Conservation (phyloP, 345 rosid genomes). For the Rubroshorea leprosula region DNA sequence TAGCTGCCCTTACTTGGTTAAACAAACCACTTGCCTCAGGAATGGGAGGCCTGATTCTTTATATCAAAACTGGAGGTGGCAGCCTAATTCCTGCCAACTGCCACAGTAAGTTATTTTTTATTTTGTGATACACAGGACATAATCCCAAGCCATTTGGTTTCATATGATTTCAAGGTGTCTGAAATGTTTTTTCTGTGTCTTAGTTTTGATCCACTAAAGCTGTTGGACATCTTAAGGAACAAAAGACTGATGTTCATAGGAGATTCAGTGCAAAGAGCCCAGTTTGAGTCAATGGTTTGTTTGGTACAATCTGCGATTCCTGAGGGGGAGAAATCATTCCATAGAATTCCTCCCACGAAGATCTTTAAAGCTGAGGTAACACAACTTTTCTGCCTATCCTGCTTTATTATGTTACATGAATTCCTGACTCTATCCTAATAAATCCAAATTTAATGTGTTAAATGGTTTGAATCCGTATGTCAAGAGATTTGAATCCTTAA, state of each 20-base stretch:
- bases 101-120: slow-evolving; percentile 41
- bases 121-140: no score
- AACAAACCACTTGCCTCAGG: slow-evolving; percentile 69
- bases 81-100: slow-evolving; percentile 63
- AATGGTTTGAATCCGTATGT: no score
- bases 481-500: no score
- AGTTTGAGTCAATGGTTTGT: slow-evolving; percentile 87
- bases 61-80: slow-evolving; percentile 88
- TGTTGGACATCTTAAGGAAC: slow-evolving; percentile 61
- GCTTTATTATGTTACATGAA: no score
- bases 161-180: neutral
- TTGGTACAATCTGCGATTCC: slow-evolving; percentile 79
- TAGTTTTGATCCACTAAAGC: slow-evolving; percentile 77
- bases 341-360: slow-evolving; percentile 81
- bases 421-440: no score
- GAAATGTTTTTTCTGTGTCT: slow-evolving; percentile 9
- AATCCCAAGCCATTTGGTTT: no score
- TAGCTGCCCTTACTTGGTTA: slow-evolving; percentile 79
- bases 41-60: slow-evolving; percentile 82
- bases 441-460: no score
- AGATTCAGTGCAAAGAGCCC: slow-evolving; percentile 87
- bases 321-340: slow-evolving; percentile 53
- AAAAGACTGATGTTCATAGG: slow-evolving; percentile 87
- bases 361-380: slow-evolving; percentile 74
- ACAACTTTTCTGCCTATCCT: slow-evolving; percentile 12